These are phyloP conservation scores for Penicillium malachiteum DNA, from an alignment of 495 filamentous ascomycete species.

Conservation along the genomic window DNA sequence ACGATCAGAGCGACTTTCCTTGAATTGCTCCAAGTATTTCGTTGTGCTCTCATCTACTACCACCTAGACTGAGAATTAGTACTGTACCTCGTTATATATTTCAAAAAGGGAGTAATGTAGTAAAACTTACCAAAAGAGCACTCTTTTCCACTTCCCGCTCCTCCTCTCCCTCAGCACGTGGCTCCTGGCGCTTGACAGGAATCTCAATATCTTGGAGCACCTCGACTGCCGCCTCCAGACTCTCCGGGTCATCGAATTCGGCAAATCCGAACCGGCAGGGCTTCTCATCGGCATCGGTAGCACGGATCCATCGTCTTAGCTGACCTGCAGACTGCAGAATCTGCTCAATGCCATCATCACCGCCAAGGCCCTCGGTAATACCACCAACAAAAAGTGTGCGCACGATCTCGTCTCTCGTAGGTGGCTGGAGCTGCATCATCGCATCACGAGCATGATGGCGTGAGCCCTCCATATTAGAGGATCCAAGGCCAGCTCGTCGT, in stretches of 20 bases:
- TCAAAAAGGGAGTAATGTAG: neutral
- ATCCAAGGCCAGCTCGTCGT: conserved; percentile 67
- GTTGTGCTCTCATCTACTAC: conserved; percentile 78
- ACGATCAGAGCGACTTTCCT: conserved; percentile 62
- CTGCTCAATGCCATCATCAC: conserved; percentile 80
- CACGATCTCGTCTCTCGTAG: conserved; percentile 84
- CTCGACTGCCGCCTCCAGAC: conserved; percentile 81
- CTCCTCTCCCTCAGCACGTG: conserved; percentile 47
- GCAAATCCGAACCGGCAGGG: conserved; percentile 91
- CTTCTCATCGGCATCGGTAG: conserved; percentile 78
- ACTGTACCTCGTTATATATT: neutral
- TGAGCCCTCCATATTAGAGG: conserved; percentile 62
- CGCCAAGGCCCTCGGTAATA: conserved; percentile 73
- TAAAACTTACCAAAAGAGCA: conserved; percentile 55
- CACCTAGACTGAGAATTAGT: conserved; percentile 45
- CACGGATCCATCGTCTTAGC: conserved; percentile 81
- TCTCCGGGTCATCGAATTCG: conserved; percentile 91
- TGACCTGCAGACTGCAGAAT: conserved; percentile 76
- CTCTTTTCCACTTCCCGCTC: conserved; percentile 69
- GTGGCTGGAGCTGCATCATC: conserved; percentile 77
- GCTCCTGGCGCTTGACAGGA: conserved; percentile 69
- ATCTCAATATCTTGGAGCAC: conserved; percentile 83
- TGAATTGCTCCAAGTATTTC: conserved; percentile 79
- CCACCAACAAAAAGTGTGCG: conserved; percentile 88
- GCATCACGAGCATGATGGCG: conserved; percentile 69